These are phyloP conservation scores for Talaromyces sp. DNA, from an alignment of 2,329 filamentous ascomycete species.

Conservation along the genomic window DNA sequence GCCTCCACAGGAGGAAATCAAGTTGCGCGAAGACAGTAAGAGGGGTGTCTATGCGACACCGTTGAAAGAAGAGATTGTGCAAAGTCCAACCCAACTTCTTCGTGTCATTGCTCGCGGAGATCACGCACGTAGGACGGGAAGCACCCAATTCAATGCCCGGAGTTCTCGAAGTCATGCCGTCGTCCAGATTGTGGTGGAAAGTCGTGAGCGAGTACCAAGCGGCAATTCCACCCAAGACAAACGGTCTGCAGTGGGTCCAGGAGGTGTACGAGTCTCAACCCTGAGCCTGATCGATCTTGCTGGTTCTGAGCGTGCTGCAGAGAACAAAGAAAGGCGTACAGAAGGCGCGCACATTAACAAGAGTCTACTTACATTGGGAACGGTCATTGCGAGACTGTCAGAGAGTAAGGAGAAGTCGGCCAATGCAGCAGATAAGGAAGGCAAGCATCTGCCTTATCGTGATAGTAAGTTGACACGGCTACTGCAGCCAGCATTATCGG, in stretches of 20 bases:
- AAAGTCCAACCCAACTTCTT: conserved; percentile 91
- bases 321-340: conserved; percentile 86
- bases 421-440: conserved; percentile 72
- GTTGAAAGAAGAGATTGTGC: conserved; percentile 96
- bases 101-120: conserved; percentile 94
- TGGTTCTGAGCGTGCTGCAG: conserved; percentile 91
- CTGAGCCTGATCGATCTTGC: conserved; percentile 94
- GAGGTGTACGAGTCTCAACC: conserved; percentile 91
- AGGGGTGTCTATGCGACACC: conserved; percentile 94
- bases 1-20: conserved; percentile 83
- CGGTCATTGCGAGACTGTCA: conserved; percentile 89
- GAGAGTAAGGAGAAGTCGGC: conserved; percentile 79
- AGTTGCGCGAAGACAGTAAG: conserved; percentile 93
- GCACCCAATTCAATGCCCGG: conserved; percentile 93
- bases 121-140: conserved; percentile 81
- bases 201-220: conserved; percentile 74
- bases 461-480: conserved; percentile 96
- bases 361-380: conserved; percentile 89
- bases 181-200: conserved; percentile 97
- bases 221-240: conserved; percentile 54
- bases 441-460: conserved; percentile 90
- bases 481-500: conserved; percentile 86
- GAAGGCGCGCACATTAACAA: conserved; percentile 99
- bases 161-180: conserved; percentile 98
- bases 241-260: conserved; percentile 68